Evolutionary conservation across 345 rosid genomes (phyloP).

Genomic region (Hibiscus mutabilis): DNA sequence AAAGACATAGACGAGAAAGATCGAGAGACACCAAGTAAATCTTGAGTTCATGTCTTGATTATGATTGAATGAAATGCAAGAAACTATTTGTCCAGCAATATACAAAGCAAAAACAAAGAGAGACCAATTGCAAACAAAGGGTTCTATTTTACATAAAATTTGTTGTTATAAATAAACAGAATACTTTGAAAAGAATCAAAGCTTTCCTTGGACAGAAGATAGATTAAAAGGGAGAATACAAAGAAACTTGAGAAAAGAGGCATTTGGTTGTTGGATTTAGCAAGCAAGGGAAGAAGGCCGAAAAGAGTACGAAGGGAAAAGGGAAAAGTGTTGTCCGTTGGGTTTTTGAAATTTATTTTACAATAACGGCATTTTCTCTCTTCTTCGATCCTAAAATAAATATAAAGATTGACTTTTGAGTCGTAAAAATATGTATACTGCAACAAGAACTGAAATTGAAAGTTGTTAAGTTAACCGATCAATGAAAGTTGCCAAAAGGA

Average conservation of each 20-base stretch:
- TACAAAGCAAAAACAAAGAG: constrained; percentile 28
- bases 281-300: constrained; percentile 52
- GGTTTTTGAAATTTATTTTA: too few relatives aligned
- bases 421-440: too few relatives aligned
- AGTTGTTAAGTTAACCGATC: too few relatives aligned
- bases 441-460: too few relatives aligned
- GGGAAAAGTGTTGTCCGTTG: too few relatives aligned
- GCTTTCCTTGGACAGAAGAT: constrained; percentile 68
- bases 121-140: constrained; percentile 49
- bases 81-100: constrained; percentile 19
- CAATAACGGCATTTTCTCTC: too few relatives aligned
- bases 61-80: constrained; percentile 6
- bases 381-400: too few relatives aligned
- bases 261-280: constrained; percentile 52
- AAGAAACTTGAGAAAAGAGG: constrained; percentile 98
- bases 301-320: too few relatives aligned
- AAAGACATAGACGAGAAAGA: constrained; percentile 45
- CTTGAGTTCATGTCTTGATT: constrained; percentile 37
- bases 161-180: constrained; percentile 29
- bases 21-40: constrained; percentile 26
- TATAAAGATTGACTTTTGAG: too few relatives aligned
- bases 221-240: constrained; percentile 58
- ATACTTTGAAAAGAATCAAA: constrained; percentile 52
- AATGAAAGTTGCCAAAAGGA: too few relatives aligned
- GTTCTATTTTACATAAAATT: constrained; percentile 20